Evolutionary conservation across 2,329 filamentous ascomycete genomes (phyloP).

Genomic region (Aspergillus bombycis): DNA sequence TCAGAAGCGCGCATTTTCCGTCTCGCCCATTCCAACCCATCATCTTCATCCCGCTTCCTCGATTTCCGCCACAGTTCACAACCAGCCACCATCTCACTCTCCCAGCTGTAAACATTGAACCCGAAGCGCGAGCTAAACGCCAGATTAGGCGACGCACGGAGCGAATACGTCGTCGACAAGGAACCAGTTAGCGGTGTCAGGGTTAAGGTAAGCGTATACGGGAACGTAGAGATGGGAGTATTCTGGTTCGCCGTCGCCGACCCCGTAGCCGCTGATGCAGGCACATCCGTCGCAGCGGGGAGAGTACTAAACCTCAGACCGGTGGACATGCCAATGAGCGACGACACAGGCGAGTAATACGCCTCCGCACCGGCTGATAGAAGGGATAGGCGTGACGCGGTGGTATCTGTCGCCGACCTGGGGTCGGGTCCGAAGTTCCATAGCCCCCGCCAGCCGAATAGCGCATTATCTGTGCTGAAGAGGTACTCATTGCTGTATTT

Average conservation of each 20-base stretch:
- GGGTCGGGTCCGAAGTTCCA: conserved; percentile 88
- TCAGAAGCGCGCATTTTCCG: conserved; percentile 37
- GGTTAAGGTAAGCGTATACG: conserved; percentile 90
- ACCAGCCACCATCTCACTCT: conserved; percentile 88
- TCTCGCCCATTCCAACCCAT: conserved; percentile 49
- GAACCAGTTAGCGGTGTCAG: conserved; percentile 94
- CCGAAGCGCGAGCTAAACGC: conserved; percentile 89
- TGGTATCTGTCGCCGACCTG: conserved; percentile 24
- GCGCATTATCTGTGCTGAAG: conserved; percentile 86
- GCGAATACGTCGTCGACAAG: conserved; percentile 86
- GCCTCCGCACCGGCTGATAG: conserved; percentile 91
- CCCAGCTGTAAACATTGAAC: conserved; percentile 98
- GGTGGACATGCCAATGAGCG: conserved; percentile 87
- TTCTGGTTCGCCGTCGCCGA: conserved; percentile 26
- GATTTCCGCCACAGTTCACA: conserved; percentile 83
- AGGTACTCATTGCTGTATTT: conserved; percentile 89
- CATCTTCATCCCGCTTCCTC: conserved; percentile 42
- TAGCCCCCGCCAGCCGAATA: conserved; percentile 83
- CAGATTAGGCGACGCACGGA: conserved; percentile 80
- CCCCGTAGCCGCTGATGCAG: conserved; percentile 16
- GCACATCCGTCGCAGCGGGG: conserved; percentile 53
- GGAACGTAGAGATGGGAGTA: conserved; percentile 68
- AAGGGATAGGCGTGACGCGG: conserved; percentile 70
- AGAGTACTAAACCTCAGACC: conserved; percentile 89
- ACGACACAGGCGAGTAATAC: conserved; percentile 94